phyloP scores from a whole-genome alignment of 2,329 filamentous ascomycete species.

The Ophiostoma sp. region DNA sequence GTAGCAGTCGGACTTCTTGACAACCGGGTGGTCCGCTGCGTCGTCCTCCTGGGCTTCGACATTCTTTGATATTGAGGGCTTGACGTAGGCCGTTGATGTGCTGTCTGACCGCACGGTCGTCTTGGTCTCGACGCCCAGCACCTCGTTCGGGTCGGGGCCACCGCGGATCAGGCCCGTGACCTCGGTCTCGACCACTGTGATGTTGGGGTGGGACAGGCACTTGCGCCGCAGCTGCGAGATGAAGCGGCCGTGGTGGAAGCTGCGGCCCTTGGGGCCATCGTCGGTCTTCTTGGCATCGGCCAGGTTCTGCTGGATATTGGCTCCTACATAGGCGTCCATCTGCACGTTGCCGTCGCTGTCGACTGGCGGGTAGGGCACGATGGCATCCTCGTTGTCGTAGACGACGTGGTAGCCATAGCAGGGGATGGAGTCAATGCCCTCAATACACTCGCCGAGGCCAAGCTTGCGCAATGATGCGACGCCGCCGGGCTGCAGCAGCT shows the following conservation, averaged over 20 bases:
- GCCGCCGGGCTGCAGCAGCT: slow-evolving; percentile 89
- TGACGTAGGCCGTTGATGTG: slow-evolving; percentile 28
- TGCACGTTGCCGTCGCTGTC: slow-evolving; percentile 43
- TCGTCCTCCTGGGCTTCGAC: not conserved
- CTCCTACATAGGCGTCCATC: slow-evolving; percentile 24
- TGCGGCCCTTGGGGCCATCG: slow-evolving; percentile 59
- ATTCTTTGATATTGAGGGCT: slow-evolving; percentile 36
- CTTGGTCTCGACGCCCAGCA: slow-evolving; percentile 75
- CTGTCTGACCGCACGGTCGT: slow-evolving; percentile 49
- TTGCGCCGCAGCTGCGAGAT: slow-evolving; percentile 74
- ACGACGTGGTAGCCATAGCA: slow-evolving; percentile 84
- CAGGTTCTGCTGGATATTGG: slow-evolving; percentile 11
- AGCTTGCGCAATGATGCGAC: slow-evolving; percentile 73
- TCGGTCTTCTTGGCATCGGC: slow-evolving; percentile 23
- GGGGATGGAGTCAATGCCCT: slow-evolving; percentile 79
- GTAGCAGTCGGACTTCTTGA: slow-evolving; percentile 64
- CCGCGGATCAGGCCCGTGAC: slow-evolving; percentile 70
- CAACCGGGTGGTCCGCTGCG: slow-evolving; percentile 3
- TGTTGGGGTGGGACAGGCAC: slow-evolving; percentile 70
- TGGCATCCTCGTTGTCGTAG: slow-evolving; percentile 67
- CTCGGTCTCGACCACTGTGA: slow-evolving; percentile 86
- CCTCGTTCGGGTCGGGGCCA: slow-evolving; percentile 57
- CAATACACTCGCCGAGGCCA: slow-evolving; percentile 74
- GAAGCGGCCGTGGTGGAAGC: slow-evolving; percentile 93
- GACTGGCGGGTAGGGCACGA: slow-evolving; percentile 72